Evolutionary conservation across 108 stramenopile genomes (phyloP).

Genomic region (Skeletonema menzelii): DNA sequence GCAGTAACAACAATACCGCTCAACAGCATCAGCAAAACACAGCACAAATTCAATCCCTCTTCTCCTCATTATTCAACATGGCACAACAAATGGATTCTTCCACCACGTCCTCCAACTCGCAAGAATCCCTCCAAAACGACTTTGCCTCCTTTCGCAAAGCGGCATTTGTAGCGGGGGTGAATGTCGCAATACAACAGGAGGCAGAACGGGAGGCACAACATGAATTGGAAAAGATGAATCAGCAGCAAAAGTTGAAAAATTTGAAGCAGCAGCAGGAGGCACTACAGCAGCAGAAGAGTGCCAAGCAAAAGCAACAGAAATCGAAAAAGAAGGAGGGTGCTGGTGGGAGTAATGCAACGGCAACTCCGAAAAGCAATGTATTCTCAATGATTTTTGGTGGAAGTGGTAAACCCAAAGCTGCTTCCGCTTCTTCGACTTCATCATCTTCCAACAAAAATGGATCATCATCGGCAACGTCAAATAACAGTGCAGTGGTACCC

Average conservation of each 20-base stretch:
- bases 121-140: constrained; percentile 9
- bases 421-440: not conserved
- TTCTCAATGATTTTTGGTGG: constrained; percentile 32
- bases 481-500: not conserved
- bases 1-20: not conserved
- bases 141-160: constrained; percentile 14
- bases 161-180: constrained; percentile 24
- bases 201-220: not conserved
- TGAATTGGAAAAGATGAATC: constrained; percentile 1
- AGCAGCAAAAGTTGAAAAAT: not conserved
- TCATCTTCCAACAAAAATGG: not conserved
- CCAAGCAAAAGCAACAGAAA: not conserved
- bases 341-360: not conserved
- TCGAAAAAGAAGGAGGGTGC: not conserved
- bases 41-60: not conserved
- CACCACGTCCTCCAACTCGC: not conserved
- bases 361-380: constrained; percentile 8
- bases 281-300: not conserved
- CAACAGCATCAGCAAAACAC: not conserved
- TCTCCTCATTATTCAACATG: not conserved
- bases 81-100: constrained; percentile 1
- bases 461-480: not conserved
- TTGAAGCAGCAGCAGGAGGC: not conserved
- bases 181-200: constrained; percentile 26
- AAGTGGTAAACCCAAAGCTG: not conserved